A percentile compares a stretch with the other conserved stretches of the same genome.
These are phyloP conservation scores for Austroboletus sp. DNA, from an alignment of 1,284 basidiomycete species.

Conservation along the genomic window DNA sequence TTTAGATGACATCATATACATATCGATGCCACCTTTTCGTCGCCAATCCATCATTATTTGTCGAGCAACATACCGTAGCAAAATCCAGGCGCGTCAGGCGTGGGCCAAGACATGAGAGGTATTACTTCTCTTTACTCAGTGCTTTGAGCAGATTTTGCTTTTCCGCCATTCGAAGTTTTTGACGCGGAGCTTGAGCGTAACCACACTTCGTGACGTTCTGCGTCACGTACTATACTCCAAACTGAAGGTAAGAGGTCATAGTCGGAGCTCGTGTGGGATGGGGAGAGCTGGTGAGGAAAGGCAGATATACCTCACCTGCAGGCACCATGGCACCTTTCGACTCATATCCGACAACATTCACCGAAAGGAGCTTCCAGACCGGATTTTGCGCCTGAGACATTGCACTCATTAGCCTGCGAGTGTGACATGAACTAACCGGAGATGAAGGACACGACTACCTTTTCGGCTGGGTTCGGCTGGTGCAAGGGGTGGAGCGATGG, in stretches of 20 bases:
- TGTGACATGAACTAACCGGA: constrained; percentile 1
- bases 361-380: neutral
- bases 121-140: constrained; percentile 9
- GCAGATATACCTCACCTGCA: constrained; percentile 20
- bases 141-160: constrained; percentile 24
- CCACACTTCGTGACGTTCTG: neutral
- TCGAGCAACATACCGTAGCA: constrained; percentile 1
- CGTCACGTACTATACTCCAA: neutral
- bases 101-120: constrained; percentile 2
- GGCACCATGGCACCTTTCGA: constrained; percentile 2
- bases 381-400: neutral
- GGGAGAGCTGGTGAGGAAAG: constrained; percentile 5
- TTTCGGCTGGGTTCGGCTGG: neutral
- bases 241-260: constrained; percentile 11
- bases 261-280: neutral
- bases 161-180: constrained; percentile 14
- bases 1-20: constrained; percentile 44
- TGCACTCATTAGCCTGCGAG: constrained; percentile 3
- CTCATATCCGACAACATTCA: constrained; percentile 10
- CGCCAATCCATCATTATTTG: constrained; percentile 1
- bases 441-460: constrained; percentile 1
- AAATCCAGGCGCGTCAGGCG: constrained; percentile 13
- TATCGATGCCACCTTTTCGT: constrained; percentile 2
- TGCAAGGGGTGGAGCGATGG: constrained; percentile 1
- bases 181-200: neutral